These are phyloP conservation scores for Craspedostauros australis DNA, from an alignment of 108 stramenopile species.

Conservation along the genomic window DNA sequence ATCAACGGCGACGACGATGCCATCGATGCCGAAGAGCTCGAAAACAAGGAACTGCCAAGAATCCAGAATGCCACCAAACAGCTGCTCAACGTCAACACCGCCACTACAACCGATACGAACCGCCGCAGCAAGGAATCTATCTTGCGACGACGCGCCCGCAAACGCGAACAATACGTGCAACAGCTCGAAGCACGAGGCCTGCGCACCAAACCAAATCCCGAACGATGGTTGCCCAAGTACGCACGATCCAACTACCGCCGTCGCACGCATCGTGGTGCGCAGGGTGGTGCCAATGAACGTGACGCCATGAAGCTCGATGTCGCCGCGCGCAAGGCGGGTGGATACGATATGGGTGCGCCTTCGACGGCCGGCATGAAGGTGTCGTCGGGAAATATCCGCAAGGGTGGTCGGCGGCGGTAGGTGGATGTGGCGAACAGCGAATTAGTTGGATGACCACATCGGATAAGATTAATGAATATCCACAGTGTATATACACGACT, in stretches of 20 bases:
- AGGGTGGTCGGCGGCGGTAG: no score
- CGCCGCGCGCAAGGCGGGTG: conserved; percentile 74
- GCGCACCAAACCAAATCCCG: conserved; percentile 87
- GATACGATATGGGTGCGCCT: no score
- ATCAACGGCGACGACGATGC: not conserved
- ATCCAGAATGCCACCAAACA: conserved; percentile 29
- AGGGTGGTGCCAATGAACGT: conserved; percentile 64
- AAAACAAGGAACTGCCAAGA: conserved; percentile 59
- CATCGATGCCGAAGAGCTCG: conserved; percentile 48
- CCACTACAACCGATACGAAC: conserved; percentile 27
- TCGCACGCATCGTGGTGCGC: conserved; percentile 64
- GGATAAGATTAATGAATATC: no score
- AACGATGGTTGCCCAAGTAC: conserved; percentile 93
- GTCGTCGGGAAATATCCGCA: no score
- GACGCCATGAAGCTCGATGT: conserved; percentile 90
- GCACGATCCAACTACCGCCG: conserved; percentile 81
- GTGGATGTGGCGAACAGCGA: no score
- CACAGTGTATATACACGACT: no score
- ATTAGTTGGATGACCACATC: no score
- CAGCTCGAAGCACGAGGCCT: conserved; percentile 46
- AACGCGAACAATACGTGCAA: conserved; percentile 57
- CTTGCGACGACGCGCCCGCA: conserved; percentile 53
- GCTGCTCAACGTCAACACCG: conserved; percentile 2
- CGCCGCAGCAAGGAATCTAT: conserved; percentile 47
- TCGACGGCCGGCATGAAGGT: conserved; percentile 29